Base-by-base conservation (phyloP, 208 protist species). In the Sergeia podlipaevii region DNA sequence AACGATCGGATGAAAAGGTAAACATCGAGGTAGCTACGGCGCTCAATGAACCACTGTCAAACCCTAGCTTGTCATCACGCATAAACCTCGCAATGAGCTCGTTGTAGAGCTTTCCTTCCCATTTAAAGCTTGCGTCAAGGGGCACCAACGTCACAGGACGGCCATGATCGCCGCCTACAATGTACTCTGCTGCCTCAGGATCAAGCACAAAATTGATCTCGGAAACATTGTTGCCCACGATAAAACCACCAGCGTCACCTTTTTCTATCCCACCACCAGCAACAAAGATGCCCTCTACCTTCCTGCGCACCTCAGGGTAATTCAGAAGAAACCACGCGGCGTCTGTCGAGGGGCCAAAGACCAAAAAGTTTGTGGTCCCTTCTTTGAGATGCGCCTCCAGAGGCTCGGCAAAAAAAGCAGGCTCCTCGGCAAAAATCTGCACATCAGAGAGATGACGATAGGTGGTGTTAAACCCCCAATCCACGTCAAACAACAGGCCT, bases 131-230 rank as follows among this genome's bases (percentile, higher is more conserved):
- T 7, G 67, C 63, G 45, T 93, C 80, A 2, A 78, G 39, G 4
- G 80, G 74, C 21, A 88, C 7, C 18, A 93, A 15, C 37, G 56
- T 68, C 34, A 93, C 78, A 0, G 76, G 70, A 8, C 65, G 60
- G 0, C 68, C 66, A 48, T 88, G 78, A 8, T 27, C 32, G 4
- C 63, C 69, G 3, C 54, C 26, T 13, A 77, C 17, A 27, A 93
- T 55, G 55, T 84, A 83, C 49, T 82, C 52, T 2, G 82, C 82
- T 15, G 85, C 81, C 0, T 43, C 4, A 2, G 80, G 65, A 57
- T 93, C 85, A 39, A 89, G 41, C 52, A 80, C 88, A 37, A 84
- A 75, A 57, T 88, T 81, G 17, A 76, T 30, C 53, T 93, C 81
- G 0, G 81, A 69, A 7, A 36, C 53, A 0, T 23, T 63, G 57